A percentile compares a stretch with the other conserved stretches of the same genome.
Conservation (phyloP, 2,329 filamentous ascomycete genomes). For the Fusarium torreyae region DNA sequence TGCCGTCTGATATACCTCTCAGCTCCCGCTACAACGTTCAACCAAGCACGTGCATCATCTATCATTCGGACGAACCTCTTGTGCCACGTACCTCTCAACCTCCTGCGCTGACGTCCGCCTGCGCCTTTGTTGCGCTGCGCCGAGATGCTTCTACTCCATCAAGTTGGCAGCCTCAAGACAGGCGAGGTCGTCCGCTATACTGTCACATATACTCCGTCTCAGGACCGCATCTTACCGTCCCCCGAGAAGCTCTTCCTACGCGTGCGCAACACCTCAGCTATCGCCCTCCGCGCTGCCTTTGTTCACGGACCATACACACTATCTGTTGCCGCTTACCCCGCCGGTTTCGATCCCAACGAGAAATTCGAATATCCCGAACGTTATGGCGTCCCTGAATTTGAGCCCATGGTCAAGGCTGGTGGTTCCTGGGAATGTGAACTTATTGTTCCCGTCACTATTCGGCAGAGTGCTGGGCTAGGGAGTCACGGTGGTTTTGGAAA, state of each 20-base stretch:
- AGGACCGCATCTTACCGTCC: slow-evolving; percentile 90
- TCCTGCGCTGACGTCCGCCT: slow-evolving; percentile 22
- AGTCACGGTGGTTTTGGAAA: slow-evolving; percentile 63
- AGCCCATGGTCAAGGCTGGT: slow-evolving; percentile 96
- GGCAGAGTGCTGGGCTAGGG: slow-evolving; percentile 72
- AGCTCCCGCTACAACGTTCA: slow-evolving; percentile 9
- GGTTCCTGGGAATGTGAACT: slow-evolving; percentile 87
- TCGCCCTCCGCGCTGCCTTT: slow-evolving; percentile 93
- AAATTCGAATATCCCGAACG: slow-evolving; percentile 79
- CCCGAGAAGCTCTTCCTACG: slow-evolving; percentile 86
- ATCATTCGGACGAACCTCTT: not conserved
- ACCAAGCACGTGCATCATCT: slow-evolving; percentile 25
- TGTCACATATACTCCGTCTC: slow-evolving; percentile 89
- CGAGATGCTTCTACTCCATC: slow-evolving; percentile 89
- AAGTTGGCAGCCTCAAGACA: slow-evolving; percentile 91
- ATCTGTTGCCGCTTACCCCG: slow-evolving; percentile 87
- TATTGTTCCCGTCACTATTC: slow-evolving; percentile 82
- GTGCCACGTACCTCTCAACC: slow-evolving; percentile 11
- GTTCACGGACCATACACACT: slow-evolving; percentile 96
- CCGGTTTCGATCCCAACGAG: slow-evolving; percentile 85
- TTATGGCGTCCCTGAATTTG: slow-evolving; percentile 89
- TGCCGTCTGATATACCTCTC: slow-evolving; percentile 27
- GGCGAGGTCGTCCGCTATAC: slow-evolving; percentile 95
- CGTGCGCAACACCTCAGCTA: slow-evolving; percentile 91
- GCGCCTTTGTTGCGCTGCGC: slow-evolving; percentile 27